Conservation (phyloP, 208 protist genomes). For the Leishmania mexicana region DNA sequence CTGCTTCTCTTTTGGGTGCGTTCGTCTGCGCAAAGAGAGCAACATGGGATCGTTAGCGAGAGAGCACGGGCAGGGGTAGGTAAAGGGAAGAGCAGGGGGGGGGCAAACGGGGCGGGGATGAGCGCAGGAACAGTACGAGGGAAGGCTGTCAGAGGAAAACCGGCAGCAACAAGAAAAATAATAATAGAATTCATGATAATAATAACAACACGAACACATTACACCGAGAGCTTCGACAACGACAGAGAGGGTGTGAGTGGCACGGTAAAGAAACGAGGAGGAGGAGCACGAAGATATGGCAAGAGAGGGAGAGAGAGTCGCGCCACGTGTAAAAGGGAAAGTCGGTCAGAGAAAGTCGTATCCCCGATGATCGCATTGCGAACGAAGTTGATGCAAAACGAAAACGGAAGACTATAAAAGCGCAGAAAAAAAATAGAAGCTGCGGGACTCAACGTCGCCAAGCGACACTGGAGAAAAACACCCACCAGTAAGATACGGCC, state of each 20-base stretch:
- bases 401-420: background rate
- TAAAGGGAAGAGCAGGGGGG: background rate
- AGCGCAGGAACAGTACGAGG: background rate
- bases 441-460: background rate
- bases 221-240: background rate
- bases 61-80: background rate
- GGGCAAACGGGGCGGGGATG: background rate
- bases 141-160: background rate
- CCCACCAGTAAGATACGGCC: background rate
- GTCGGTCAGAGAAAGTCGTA: background rate
- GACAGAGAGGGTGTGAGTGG: background rate
- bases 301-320: background rate
- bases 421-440: background rate
- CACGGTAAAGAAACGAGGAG: background rate
- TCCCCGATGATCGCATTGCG: background rate
- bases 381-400: background rate
- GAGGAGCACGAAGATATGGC: background rate
- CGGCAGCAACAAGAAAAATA: background rate
- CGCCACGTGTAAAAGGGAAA: background rate
- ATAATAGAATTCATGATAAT: conserved; percentile 8
- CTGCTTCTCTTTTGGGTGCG: background rate
- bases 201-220: background rate
- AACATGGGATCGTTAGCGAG: background rate
- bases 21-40: background rate
- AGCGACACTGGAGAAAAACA: background rate